Evolutionary conservation across 345 rosid species (phyloP).

Genomic region (Camelina sativa): DNA sequence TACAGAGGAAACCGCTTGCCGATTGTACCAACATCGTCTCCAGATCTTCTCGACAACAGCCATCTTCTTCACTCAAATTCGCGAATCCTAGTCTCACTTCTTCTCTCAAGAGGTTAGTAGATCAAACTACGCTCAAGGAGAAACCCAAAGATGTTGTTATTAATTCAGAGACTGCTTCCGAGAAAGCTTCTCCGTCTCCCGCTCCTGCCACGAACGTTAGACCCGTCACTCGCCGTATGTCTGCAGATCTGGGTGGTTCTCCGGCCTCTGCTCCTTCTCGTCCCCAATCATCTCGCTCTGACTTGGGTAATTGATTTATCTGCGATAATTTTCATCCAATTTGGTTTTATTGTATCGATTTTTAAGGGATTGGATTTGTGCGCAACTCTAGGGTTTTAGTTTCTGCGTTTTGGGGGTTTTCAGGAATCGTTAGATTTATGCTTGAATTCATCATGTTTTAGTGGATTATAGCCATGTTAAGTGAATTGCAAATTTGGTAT

Average conservation of each 20-base stretch:
- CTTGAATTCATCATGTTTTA: constrained; percentile 9
- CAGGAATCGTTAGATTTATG: background rate
- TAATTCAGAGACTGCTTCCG: background rate
- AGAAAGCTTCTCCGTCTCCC: constrained; percentile 19
- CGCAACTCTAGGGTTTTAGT: constrained; percentile 36
- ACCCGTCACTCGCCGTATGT: constrained; percentile 30
- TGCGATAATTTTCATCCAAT: constrained; percentile 12
- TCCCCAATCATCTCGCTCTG: constrained; percentile 17
- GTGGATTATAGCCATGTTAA: background rate
- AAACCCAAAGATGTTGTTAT: background rate
- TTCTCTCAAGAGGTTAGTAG: constrained; percentile 42
- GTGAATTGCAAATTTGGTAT: background rate
- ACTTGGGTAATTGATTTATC: constrained; percentile 19
- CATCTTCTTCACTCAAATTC: constrained; percentile 42
- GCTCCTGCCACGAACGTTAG: background rate
- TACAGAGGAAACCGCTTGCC: constrained; percentile 40
- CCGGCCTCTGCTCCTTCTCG: constrained; percentile 36
- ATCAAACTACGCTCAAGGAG: constrained; percentile 40
- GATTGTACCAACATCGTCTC: constrained; percentile 47
- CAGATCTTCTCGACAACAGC: constrained; percentile 20
- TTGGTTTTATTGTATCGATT: background rate
- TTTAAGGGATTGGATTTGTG: constrained; percentile 23
- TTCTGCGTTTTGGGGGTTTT: background rate
- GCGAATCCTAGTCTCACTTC: constrained; percentile 44
- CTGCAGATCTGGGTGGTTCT: constrained; percentile 29